Percentiles rank a stretch among this genome's conserved stretches.
phyloP scores from a whole-genome alignment of 2,329 filamentous ascomycete species.

The Fusarium redolens region DNA sequence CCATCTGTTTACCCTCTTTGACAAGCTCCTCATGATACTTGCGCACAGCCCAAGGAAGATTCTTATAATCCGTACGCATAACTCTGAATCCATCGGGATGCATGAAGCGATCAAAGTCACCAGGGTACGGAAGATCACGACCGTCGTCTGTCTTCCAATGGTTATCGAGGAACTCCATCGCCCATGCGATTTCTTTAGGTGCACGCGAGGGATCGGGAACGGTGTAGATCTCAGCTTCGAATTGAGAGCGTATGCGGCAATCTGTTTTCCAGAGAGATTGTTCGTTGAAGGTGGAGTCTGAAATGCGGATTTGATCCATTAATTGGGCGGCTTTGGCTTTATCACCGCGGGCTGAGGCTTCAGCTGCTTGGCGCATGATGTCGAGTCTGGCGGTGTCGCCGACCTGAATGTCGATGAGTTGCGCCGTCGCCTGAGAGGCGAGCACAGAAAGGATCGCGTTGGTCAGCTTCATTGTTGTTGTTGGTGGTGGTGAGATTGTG shows the following conservation, averaged over 20 bases:
- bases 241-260: constrained; percentile 7
- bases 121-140: constrained; percentile 25
- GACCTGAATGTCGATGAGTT: constrained; percentile 22
- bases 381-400: constrained; percentile 1
- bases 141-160: constrained; percentile 28
- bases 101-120: constrained; percentile 27
- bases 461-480: constrained; percentile 14
- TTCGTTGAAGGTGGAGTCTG: not conserved
- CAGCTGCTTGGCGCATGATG: not conserved
- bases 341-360: constrained; percentile 9
- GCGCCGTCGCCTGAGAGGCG: constrained; percentile 12
- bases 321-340: constrained; percentile 8
- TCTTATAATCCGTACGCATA: constrained; percentile 14
- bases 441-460: not conserved
- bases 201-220: constrained; percentile 9
- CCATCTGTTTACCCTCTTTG: constrained; percentile 2
- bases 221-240: constrained; percentile 24
- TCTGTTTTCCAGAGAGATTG: constrained; percentile 3
- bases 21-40: constrained; percentile 23
- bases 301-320: not conserved
- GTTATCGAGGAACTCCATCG: constrained; percentile 27
- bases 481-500: not conserved
- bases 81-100: constrained; percentile 27
- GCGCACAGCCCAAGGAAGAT: constrained; percentile 30
- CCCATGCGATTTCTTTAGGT: constrained; percentile 18